Evolutionary conservation across 371 early-diverging fungal genomes (phyloP), one percentile per base, ranked within the genome.

Genomic region (Zychaea mexicana): DNA sequence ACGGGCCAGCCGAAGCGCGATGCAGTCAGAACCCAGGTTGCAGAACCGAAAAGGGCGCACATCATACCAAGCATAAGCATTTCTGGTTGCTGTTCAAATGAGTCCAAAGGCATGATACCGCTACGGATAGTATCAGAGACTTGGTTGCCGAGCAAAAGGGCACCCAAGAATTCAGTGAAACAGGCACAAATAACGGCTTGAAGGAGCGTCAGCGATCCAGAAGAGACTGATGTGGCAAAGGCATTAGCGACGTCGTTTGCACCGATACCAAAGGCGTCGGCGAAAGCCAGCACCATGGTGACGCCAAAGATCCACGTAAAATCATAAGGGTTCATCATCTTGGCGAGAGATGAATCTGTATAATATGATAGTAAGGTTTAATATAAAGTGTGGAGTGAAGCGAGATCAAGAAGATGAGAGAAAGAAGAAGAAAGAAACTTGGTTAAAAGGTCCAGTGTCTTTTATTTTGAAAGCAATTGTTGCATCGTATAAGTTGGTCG

Each of bases 181-280:
- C 91, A 75, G 60, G 95, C 95, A 66, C 94, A 87, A 31, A 81
- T 70, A 68, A 86, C 83, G 9, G 95, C 95, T 71, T 92, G 90
- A 5, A 60, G 65, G 32, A 94, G 72, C 10, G 88, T 87, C 47
- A 95, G 66, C 7, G 95, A 90, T 10, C 91, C 89, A 2, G 95
- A 91, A 17, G 90, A 90, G 49, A 94, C 92, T 17, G 94, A 92
- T n/a, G 93, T 91, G 33, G 94, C 92, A 68, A 94, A 95, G 4
- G 92, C 85, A 69, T 95, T 94, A 69, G 95, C 89, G 12, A 95
- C 95, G 76, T 95, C 96, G 74, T 95, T 95, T 38, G 96, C 94
- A 67, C 95, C 94, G 58, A 91, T 90, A 62, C 90, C 61, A 31
- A 65, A 61, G 31, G 90, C 90, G 65, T 91, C 91, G 26, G 77